Evolutionary conservation across 768 basidiomycete species (phyloP), one percentile per base, ranked within the genome.

Genomic region (Mycena sanguinolenta): DNA sequence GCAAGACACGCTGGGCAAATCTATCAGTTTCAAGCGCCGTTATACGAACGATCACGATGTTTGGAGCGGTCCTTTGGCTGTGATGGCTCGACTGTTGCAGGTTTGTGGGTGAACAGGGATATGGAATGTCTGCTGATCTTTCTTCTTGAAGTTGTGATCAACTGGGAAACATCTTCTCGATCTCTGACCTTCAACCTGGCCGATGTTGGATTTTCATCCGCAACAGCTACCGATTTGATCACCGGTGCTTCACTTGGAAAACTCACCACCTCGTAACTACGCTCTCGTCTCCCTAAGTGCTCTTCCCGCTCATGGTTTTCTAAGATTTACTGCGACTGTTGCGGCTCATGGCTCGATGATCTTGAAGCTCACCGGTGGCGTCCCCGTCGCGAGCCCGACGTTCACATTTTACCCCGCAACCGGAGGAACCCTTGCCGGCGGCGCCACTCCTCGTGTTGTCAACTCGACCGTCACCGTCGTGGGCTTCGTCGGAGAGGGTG

Each of bases 41-140:
- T 86, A 86, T 71, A 83, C 84, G 0, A 84, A 85, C 70, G 86
- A 86, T 67, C 80, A 84, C 63, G 86, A 87, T 70, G 82, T 86
- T 16, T 87, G 85, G 85, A 78, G 83, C 49, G 85, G 86, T 3
- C 84, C 84, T n/a, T 69, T 87, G 28, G 78, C 83, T 28, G n/a
- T n/a, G 85, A 86, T 75, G 85, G 84, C 30, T 86, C 85, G 6
- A 86, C 81, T 28, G 83, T 84, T 61, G 86, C 82, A 64, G 77
- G 86, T 85, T 68, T 46, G 81, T 75, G 5, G 10, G 27, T 17
- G 3, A n/a, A 4, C 9, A 3, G 27, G 13, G 49, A 42, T n/a
- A 59, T 42, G 36, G 21, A 52, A 54, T 36, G 32, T 55, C 30
- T 42, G 42, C 57, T 65, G 25, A 70, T 54, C 61, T 30, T 67